phyloP scores from a whole-genome alignment of 108 stramenopile genomes.

The Cyclostephanos tholiformis region DNA sequence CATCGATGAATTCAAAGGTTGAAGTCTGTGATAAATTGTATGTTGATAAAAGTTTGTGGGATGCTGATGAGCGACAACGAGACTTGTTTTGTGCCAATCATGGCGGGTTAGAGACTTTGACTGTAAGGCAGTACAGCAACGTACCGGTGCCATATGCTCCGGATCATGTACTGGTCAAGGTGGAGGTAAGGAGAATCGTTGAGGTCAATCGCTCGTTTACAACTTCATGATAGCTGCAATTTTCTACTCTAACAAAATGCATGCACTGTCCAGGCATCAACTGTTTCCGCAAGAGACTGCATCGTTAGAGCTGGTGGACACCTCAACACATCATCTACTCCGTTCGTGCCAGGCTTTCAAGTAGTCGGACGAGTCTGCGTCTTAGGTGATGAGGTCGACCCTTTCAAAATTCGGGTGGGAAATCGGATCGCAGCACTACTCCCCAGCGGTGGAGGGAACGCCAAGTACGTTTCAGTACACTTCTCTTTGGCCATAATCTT shows the following conservation, averaged over 20 bases:
- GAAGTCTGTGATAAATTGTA: background rate
- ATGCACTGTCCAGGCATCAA: conserved; percentile 55
- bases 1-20: background rate
- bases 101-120: conserved; percentile 27
- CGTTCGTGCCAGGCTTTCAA: conserved; percentile 63
- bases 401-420: conserved; percentile 32
- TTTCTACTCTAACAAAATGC: background rate
- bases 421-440: conserved; percentile 69
- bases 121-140: conserved; percentile 26
- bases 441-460: conserved; percentile 66
- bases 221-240: background rate
- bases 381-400: conserved; percentile 33
- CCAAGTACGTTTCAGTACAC: conserved; percentile 55
- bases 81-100: conserved; percentile 30
- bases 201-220: too few species aligned
- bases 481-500: conserved; percentile 58
- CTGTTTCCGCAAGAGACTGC: conserved; percentile 65
- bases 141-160: conserved; percentile 26
- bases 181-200: conserved; percentile 37
- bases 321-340: conserved; percentile 27
- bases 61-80: conserved; percentile 18
- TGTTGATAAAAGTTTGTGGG: background rate
- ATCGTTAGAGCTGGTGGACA: conserved; percentile 45
- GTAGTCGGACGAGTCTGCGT: conserved; percentile 53
- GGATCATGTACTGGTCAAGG: conserved; percentile 58